Percentiles rank a stretch among this genome's conserved stretches.
Evolutionary conservation across 179 eudicot genomes (phyloP).

Genomic region (Patellifolia procumbens): DNA sequence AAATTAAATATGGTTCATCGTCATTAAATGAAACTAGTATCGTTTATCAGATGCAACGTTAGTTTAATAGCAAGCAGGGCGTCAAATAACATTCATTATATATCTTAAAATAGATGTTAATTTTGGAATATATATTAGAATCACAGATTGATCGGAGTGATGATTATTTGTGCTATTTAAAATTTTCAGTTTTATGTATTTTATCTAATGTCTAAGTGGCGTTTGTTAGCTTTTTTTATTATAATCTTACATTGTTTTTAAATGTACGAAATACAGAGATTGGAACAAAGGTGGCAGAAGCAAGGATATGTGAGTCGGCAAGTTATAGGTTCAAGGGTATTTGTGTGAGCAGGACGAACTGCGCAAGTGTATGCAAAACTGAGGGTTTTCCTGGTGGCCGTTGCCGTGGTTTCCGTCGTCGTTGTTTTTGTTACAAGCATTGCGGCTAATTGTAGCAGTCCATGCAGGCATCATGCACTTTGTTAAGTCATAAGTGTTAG

Average conservation of each 20-base stretch:
- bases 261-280: constrained; percentile 17
- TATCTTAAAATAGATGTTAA: too few species aligned
- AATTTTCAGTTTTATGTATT: not conserved
- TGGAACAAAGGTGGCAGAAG: constrained; percentile 36
- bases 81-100: too few species aligned
- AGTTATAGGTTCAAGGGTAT: constrained; percentile 57
- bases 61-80: too few species aligned
- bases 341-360: constrained; percentile 52
- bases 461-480: too few species aligned
- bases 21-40: too few species aligned
- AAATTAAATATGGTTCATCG: too few species aligned
- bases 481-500: not conserved
- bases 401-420: constrained; percentile 71
- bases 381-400: constrained; percentile 62
- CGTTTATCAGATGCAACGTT: too few species aligned
- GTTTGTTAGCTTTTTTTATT: not conserved
- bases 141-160: too few species aligned
- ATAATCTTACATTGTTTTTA: not conserved
- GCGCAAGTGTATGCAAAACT: constrained; percentile 59
- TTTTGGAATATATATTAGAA: too few species aligned
- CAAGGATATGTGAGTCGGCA: constrained; percentile 56
- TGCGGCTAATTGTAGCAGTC: constrained; percentile 28
- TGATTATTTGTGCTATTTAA: too few species aligned
- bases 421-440: constrained; percentile 60
- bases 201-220: too few species aligned